Percentiles rank a stretch among this genome's conserved stretches.
phyloP scores from a whole-genome alignment of 148 eudicot genomes.

The Rhododendron ovatum region DNA sequence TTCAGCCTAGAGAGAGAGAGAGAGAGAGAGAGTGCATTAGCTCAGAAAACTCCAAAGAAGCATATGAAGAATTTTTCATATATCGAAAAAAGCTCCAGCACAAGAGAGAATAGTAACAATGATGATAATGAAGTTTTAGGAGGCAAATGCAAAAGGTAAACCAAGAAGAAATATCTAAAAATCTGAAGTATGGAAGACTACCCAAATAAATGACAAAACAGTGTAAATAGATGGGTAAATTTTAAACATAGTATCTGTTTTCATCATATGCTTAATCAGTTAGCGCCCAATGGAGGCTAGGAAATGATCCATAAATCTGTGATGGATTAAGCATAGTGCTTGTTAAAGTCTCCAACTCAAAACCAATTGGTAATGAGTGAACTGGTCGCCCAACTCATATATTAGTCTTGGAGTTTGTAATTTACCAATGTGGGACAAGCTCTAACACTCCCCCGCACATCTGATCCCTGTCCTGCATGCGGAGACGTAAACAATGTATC shows the following conservation, averaged over 20 bases:
- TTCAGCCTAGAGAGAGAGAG: constrained; percentile 51
- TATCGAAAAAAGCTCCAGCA: background rate
- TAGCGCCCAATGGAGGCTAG: background rate
- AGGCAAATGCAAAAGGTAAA: background rate
- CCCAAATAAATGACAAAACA: background rate
- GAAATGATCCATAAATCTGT: background rate
- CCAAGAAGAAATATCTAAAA: background rate
- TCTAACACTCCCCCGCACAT: background rate
- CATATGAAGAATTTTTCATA: background rate
- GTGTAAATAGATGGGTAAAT: background rate
- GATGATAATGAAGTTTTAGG: background rate
- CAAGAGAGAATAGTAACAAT: background rate
- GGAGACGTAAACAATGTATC: background rate
- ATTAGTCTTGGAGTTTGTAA: background rate
- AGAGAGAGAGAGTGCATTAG: background rate
- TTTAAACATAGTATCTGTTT: background rate
- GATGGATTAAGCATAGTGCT: background rate
- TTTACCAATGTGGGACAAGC: background rate
- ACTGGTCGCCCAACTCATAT: background rate
- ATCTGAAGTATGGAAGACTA: background rate
- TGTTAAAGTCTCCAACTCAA: background rate
- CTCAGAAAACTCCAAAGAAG: background rate
- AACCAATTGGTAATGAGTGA: background rate
- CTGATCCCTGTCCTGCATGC: background rate
- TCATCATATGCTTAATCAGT: background rate